phyloP scores from a whole-genome alignment of 768 basidiomycete genomes.

The Lanmaoa rubissima region DNA sequence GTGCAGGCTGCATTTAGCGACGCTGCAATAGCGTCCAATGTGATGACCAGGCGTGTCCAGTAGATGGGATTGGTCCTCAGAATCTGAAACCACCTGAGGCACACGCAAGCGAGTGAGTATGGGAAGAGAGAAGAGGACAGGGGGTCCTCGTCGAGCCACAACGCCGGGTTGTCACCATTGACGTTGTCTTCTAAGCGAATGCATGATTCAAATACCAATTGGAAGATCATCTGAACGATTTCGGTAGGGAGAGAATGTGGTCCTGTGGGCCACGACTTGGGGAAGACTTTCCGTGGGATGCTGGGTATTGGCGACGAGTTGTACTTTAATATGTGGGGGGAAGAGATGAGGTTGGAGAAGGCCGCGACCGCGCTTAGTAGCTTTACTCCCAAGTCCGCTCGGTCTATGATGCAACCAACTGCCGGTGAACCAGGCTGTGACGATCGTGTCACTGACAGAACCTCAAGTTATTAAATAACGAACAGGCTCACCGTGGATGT shows the following conservation, averaged over 20 bases:
- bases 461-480: not conserved
- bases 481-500: not conserved
- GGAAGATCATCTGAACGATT: constrained; percentile 9
- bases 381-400: not conserved
- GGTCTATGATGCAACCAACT: not conserved
- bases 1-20: not conserved
- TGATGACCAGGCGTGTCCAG: constrained; percentile 12
- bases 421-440: not conserved
- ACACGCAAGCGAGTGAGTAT: constrained; percentile 7
- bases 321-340: not conserved
- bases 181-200: not conserved
- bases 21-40: not conserved
- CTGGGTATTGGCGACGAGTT: not conserved
- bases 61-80: not conserved
- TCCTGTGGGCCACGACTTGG: not conserved
- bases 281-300: not conserved
- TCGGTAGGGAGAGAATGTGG: constrained; percentile 11
- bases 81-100: constrained; percentile 8
- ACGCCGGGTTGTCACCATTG: not conserved
- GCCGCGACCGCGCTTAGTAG: constrained; percentile 1
- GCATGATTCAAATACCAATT: constrained; percentile 5
- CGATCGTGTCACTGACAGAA: not conserved
- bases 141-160: constrained; percentile 7
- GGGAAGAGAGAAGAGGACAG: constrained; percentile 10
- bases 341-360: constrained; percentile 8